Base-by-base conservation (phyloP, 345 rosid genomes). In the Gynandropsis gynandra region DNA sequence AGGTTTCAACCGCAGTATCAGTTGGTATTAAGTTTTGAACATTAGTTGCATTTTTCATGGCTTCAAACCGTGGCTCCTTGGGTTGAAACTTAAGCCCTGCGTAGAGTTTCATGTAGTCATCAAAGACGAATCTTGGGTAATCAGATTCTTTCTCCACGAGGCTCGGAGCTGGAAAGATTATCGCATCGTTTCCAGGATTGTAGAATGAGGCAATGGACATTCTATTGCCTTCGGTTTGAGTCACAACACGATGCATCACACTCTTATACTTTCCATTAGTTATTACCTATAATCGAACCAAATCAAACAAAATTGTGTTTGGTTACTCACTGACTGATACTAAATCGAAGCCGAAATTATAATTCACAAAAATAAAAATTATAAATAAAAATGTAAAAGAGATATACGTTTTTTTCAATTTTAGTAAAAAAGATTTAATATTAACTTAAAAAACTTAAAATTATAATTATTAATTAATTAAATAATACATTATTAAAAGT, bases 181-280 rank as follows among this genome's bases (percentile, higher is more conserved):
- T 70, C 0, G 96, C 96, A 47, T 90, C 93, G 1, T 73, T 76
- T 10, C 87, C 92, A 1, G 98, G 98, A 59, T 90, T 90, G 74
- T 87, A 90, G 70, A 90, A 90, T 9, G 98, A 87, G 4, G 98
- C 96, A 17, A 90, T 35, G 0, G 98, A 90, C 98, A 84, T 87
- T 54, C 96, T 73, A 21, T 64, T 87, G 0, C 98, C 95, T 16
- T 82, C 87, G 1, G 73, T 47, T 43, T 87, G 87, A 29, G 87
- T 85, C 5, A 78, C 48, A 75, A 90, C 98, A 12, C 96, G 67
- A 64, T 90, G 98, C 74, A 73, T 7, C 43, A 85, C 75, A 66
- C 98, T 92, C 81, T 92, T 92, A 71, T 87, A 92, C 63, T 65
- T 92, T 7, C 98, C 98, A 43, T 92, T 92, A 16, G 80, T 92